Evolutionary conservation across 2,329 filamentous ascomycete species (phyloP), one percentile per base, ranked within the genome.

Genomic region (Microsporum canis): DNA sequence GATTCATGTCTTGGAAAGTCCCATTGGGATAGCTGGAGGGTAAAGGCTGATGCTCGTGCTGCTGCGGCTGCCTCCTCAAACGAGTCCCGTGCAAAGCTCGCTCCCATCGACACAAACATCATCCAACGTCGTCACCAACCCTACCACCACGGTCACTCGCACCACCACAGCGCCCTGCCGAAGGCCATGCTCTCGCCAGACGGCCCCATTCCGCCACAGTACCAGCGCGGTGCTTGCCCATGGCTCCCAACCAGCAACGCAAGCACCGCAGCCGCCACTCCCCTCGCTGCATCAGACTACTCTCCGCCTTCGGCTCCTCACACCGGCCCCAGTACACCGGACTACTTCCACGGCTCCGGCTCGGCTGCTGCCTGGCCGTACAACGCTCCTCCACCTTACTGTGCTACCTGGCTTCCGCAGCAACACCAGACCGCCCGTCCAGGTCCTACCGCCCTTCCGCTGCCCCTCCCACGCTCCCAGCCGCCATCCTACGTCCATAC

Each of bases 1-100:
- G 85, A 38, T 87, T 87, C 71, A 75, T 78, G 57, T 79, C 81
- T 34, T 88, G 86, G 85, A 78, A 78, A 82, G 51, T 76, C 80
- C 61, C 84, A 84, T 68, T 89, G 86, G 86, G 80, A 84, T 61
- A 80, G 80, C 33, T 88, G 84, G 77, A 78, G 83, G 66, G 74
- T 75, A 62, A 80, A 79, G 71, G 74, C 76, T 67, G 69, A 73
- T 61, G 74, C 79, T 67, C 74, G 76, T 66, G 73, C 72, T 59
- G 38, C 33, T 14, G 47, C 47, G 1, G 27, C 27, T 12, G 47
- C 47, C 5, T 31, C 47, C 7, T 71, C 68, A 66, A 78, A 73
- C 65, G 78, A 74, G 65, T 75, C 70, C 65, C 75, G 72, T 67
- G 76, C 73, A 63, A 79, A 79, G 68, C 74, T 87, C 66, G 81